phyloP scores from a whole-genome alignment of 495 filamentous ascomycete species.

The Elaphomyces granulatus region DNA sequence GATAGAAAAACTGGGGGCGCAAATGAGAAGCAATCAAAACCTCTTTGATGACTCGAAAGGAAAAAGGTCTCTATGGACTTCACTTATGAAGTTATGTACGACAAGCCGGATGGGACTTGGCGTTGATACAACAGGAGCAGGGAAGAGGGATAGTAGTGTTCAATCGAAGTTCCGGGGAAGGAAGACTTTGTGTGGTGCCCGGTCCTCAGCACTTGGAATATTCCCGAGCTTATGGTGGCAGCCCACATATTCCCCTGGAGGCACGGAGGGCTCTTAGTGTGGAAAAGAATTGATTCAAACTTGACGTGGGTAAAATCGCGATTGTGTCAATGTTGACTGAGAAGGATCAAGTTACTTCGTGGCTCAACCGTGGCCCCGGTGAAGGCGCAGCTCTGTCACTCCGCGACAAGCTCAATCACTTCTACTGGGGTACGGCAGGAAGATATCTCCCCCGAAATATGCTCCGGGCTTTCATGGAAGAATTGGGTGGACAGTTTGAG shows the following conservation, averaged over 20 bases:
- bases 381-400: constrained; percentile 6
- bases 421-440: constrained; percentile 11
- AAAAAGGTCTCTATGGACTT: not conserved
- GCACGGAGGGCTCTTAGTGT: constrained; percentile 6
- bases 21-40: too few species aligned
- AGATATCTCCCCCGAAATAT: constrained; percentile 11
- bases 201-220: not conserved
- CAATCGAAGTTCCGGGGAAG: constrained; percentile 5
- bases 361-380: constrained; percentile 6
- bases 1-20: too few species aligned
- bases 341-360: constrained; percentile 4
- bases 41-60: too few species aligned
- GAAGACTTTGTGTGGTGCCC: constrained; percentile 9
- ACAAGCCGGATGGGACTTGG: constrained; percentile 2
- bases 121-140: constrained; percentile 3
- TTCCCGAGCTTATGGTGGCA: not conserved
- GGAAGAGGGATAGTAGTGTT: not conserved
- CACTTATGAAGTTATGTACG: constrained; percentile 5
- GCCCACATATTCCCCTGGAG: constrained; percentile 6
- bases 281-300: constrained; percentile 1
- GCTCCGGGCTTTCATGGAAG: constrained; percentile 12
- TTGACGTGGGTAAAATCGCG: constrained; percentile 7
- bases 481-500: not conserved
- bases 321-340: constrained; percentile 9
- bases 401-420: constrained; percentile 8